These are phyloP conservation scores for Hyaloscypha variabilis DNA, from an alignment of 495 filamentous ascomycete species.

Conservation along the genomic window DNA sequence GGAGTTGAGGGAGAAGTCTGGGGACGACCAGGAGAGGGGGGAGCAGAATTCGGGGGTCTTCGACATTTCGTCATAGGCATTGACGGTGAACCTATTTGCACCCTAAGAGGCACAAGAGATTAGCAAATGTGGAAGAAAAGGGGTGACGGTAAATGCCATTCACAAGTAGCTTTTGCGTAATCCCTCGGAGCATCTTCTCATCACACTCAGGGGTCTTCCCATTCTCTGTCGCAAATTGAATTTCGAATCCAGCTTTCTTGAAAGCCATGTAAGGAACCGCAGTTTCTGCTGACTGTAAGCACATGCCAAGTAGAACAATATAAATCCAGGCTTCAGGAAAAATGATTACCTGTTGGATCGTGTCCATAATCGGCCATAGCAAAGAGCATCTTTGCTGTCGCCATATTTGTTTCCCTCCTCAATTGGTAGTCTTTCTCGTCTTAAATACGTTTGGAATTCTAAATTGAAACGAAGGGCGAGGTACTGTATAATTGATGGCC, in stretches of 20 bases:
- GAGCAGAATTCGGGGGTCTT: slow-evolving; percentile 42
- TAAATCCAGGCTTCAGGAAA: neutral
- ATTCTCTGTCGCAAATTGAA: slow-evolving; percentile 54
- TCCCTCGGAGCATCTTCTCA: slow-evolving; percentile 52
- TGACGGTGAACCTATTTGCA: slow-evolving; percentile 44
- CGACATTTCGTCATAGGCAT: slow-evolving; percentile 46
- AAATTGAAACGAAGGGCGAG: too few species aligned
- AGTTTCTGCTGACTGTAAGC: slow-evolving; percentile 41
- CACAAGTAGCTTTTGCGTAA: slow-evolving; percentile 56
- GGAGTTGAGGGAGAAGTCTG: slow-evolving; percentile 45
- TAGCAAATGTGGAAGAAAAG: neutral
- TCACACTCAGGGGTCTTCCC: slow-evolving; percentile 52
- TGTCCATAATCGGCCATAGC: slow-evolving; percentile 60
- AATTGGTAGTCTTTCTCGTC: too few species aligned
- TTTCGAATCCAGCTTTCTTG: slow-evolving; percentile 52
- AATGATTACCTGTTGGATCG: slow-evolving; percentile 51
- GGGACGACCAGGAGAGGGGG: slow-evolving; percentile 49
- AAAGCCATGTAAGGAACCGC: slow-evolving; percentile 52
- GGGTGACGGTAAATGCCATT: slow-evolving; percentile 12
- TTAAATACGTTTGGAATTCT: too few species aligned
- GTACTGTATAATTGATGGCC: too few species aligned
- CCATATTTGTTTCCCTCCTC: slow-evolving; percentile 11
- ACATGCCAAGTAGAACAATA: neutral
- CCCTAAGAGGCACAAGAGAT: slow-evolving; percentile 37
- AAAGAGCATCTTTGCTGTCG: slow-evolving; percentile 40